Evolutionary conservation across 768 basidiomycete genomes (phyloP).

Genomic region (Suillus subluteus): DNA sequence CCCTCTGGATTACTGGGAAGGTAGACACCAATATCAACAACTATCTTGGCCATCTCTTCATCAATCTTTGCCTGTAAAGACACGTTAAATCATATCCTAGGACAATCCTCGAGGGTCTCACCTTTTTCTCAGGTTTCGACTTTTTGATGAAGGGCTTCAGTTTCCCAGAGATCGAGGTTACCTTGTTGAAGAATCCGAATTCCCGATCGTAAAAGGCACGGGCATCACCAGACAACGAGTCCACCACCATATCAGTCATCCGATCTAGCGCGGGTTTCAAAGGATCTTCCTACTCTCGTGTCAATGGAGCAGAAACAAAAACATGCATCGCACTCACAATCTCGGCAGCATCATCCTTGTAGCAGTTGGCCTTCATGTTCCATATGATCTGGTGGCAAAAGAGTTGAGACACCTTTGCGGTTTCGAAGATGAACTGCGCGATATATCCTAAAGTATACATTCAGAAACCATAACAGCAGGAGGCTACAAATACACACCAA

Average conservation of each 20-base stretch:
- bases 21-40: slow-evolving; percentile 94
- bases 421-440: slow-evolving; percentile 93
- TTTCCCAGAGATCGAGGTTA: slow-evolving; percentile 98
- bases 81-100: slow-evolving; percentile 3
- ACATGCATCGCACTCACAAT: slow-evolving; percentile 50
- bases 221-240: slow-evolving; percentile 86
- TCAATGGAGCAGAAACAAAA: slow-evolving; percentile 10
- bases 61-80: slow-evolving; percentile 88
- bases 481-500: slow-evolving; percentile 54
- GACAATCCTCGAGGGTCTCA: slow-evolving; percentile 19
- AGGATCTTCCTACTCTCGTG: slow-evolving; percentile 73
- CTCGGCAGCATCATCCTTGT: slow-evolving; percentile 88
- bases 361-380: slow-evolving; percentile 99
- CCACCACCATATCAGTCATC: slow-evolving; percentile 81
- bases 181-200: slow-evolving; percentile 93
- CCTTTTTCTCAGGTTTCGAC: slow-evolving; percentile 97
- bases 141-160: slow-evolving; percentile 96
- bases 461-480: slow-evolving; percentile 1
- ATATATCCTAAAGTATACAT: slow-evolving; percentile 72
- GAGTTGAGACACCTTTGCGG: slow-evolving; percentile 93
- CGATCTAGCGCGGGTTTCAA: slow-evolving; percentile 95
- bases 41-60: slow-evolving; percentile 97
- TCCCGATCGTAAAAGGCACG: slow-evolving; percentile 91
- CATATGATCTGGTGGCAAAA: slow-evolving; percentile 99
- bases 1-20: slow-evolving; percentile 98